Conservation (phyloP, 225 moss, liverwort and hornwort species). For the Climacium dendroides region DNA sequence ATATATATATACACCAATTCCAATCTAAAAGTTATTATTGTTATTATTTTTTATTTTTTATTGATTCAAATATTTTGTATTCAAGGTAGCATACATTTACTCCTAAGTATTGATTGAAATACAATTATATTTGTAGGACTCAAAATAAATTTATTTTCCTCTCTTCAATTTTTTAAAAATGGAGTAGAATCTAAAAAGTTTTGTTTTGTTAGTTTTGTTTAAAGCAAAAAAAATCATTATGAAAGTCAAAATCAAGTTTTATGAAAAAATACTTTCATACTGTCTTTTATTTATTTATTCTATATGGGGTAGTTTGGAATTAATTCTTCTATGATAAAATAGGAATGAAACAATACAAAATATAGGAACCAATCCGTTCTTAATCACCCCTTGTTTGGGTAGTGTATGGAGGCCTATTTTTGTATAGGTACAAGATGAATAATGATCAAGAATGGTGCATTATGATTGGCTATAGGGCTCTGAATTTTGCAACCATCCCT, state of each 20-base stretch:
- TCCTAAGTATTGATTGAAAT: accelerated
- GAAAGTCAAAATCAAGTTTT: background rate
- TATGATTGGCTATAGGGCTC: too few species aligned
- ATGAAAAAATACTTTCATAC: too few species aligned
- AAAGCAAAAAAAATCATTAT: background rate
- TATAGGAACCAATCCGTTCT: too few species aligned
- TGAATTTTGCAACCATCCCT: too few species aligned
- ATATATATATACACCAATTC: background rate
- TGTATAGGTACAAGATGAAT: too few species aligned
- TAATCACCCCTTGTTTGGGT: too few species aligned
- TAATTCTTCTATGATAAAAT: background rate
- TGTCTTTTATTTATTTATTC: background rate
- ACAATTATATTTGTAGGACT: background rate
- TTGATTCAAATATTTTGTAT: background rate
- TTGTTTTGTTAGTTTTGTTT: background rate
- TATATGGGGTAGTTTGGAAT: accelerated
- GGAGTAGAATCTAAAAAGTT: accelerated
- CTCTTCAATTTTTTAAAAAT: background rate
- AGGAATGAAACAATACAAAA: background rate
- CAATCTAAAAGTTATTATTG: background rate
- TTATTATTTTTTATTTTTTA: background rate
- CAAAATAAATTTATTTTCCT: too few species aligned
- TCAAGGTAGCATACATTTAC: accelerated
- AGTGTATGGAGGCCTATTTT: too few species aligned
- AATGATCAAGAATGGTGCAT: too few species aligned